Base-by-base conservation (phyloP, 2,329 filamentous ascomycete genomes). In the Lachnellula arida region DNA sequence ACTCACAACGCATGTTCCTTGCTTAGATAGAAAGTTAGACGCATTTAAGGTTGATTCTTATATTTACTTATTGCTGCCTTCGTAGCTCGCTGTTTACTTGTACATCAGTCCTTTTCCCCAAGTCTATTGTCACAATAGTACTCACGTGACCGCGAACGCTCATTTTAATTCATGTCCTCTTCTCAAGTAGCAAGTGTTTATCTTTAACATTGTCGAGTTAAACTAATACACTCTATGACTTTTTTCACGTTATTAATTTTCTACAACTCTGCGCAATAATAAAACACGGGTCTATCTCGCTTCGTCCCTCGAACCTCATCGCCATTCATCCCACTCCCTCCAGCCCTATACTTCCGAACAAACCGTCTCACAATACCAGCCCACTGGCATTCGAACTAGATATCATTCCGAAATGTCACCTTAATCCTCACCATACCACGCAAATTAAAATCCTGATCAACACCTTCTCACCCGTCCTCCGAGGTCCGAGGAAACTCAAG, bases 1-100 rank as follows among this genome's bases (percentile, higher is more conserved):
- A 95, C 73, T 73, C 73, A 49, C 71, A 76, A 50, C 79, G 88
- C 59, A 74, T 72, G 0, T 96, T 95, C 68, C 70, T 95, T 55
- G 55, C 46, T 54, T 58, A 35, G 54, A 39, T 40, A n/a, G 39
- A 39, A 39, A 22, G 34, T 25, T 48, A 32, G 46, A 48, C 5
- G 28, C 23, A 19, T 32, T 11, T 32, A 2, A 19, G 17, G 7
- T 19, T 15, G n/a, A 8, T 44, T 25, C 2, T 17, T 44, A 44
- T 12, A 12, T 6, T 32, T 32, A 32, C 3, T 11, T 23, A 44
- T 12, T 44, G 1, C 2, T 44, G 2, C 12, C 5, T 23, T 14
- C 22, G 6, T 44, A 44, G 19, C n/a, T 23, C 42, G n/a, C 12
- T 44, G 42, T 19, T 44, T 44, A 40, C 37, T 44, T 25, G 19